These are phyloP conservation scores for Zalaria obscura DNA, from an alignment of 2,329 filamentous ascomycete species.

Conservation along the genomic window DNA sequence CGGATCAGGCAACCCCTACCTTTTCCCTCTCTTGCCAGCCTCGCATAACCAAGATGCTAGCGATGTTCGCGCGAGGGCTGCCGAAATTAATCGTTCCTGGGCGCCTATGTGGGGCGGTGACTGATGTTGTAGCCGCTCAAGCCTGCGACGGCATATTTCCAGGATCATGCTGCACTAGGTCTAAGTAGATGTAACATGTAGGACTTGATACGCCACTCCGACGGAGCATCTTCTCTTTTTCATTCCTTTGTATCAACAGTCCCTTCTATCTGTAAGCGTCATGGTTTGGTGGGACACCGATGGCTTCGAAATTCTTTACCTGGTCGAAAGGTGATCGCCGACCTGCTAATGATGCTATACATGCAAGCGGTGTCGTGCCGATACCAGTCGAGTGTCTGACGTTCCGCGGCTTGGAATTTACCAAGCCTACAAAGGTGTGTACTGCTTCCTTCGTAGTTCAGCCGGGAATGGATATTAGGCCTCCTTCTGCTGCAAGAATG, in stretches of 20 bases:
- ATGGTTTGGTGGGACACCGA: constrained; percentile 7
- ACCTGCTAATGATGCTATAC: constrained; percentile 17
- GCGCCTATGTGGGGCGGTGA: neutral
- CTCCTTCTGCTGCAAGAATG: constrained; percentile 1
- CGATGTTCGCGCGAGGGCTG: neutral
- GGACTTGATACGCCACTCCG: no score
- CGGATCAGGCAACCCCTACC: neutral
- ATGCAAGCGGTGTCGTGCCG: constrained; percentile 23
- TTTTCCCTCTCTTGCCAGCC: neutral
- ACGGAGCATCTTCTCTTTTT: no score
- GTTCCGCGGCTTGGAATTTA: constrained; percentile 1
- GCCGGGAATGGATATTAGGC: neutral
- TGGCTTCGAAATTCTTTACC: constrained; percentile 27
- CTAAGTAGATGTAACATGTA: no score
- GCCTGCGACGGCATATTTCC: no score
- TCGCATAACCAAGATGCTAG: neutral
- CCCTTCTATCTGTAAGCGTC: no score
- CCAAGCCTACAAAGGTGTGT: constrained; percentile 10
- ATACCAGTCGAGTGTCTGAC: constrained; percentile 16
- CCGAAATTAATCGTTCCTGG: neutral
- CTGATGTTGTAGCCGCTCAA: neutral
- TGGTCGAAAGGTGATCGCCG: constrained; percentile 27
- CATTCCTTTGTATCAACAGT: neutral
- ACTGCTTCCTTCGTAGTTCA: neutral
- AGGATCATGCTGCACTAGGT: no score